These are phyloP conservation scores for Apiotrichum sp. DNA, from an alignment of 1,284 basidiomycete genomes.

Conservation along the genomic window DNA sequence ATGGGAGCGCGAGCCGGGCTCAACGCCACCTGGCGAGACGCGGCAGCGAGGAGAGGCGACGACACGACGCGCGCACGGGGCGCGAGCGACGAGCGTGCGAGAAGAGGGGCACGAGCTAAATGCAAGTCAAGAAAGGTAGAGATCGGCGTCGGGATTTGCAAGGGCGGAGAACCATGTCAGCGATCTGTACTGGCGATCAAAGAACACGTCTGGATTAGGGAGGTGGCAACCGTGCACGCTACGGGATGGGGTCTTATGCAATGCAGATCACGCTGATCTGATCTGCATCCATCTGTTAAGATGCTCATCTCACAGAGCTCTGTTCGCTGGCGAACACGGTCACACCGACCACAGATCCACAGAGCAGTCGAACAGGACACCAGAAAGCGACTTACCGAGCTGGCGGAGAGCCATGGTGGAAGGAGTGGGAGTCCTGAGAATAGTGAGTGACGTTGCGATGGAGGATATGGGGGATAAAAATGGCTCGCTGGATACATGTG, in stretches of 20 bases:
- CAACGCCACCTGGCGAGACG: background rate
- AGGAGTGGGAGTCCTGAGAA: background rate
- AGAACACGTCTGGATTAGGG: too few relatives aligned
- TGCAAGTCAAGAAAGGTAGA: background rate
- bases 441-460: conserved; percentile 1
- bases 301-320: too few relatives aligned
- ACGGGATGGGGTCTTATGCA: too few relatives aligned
- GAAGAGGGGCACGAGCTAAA: conserved; percentile 27
- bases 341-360: too few relatives aligned
- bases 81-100: conserved; percentile 22
- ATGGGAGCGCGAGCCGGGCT: background rate
- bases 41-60: conserved; percentile 13
- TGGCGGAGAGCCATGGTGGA: conserved; percentile 37
- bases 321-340: too few relatives aligned
- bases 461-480: too few relatives aligned
- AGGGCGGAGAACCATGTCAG: background rate
- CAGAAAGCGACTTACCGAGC: conserved; percentile 24
- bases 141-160: too few relatives aligned
- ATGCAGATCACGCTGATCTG: too few relatives aligned
- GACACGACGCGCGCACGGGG: conserved; percentile 11
- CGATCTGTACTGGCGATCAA: background rate
- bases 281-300: too few relatives aligned
- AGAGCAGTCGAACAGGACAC: too few relatives aligned
- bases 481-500: too few relatives aligned
- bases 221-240: too few relatives aligned